Conservation (phyloP, 345 rosid genomes). For the Moricandia arvensis region DNA sequence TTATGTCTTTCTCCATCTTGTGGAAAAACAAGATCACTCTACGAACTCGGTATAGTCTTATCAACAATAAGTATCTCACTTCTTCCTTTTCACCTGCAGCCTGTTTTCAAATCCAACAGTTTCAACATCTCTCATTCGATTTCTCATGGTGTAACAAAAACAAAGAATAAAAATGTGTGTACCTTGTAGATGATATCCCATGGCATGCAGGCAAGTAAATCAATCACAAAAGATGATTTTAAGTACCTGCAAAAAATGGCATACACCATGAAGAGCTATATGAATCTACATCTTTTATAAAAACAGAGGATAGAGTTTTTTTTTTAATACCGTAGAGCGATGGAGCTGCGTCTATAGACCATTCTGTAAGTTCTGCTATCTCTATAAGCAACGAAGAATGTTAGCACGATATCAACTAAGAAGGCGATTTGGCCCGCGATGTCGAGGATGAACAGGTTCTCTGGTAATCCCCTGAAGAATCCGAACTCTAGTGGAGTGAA, state of each 20-base stretch:
- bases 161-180: background rate
- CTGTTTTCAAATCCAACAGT: constrained; percentile 33
- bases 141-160: background rate
- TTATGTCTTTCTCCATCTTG: constrained; percentile 78
- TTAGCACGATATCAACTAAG: constrained; percentile 61
- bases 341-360: constrained; percentile 52
- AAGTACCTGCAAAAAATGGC: constrained; percentile 49
- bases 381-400: constrained; percentile 65
- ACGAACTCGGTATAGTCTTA: constrained; percentile 61
- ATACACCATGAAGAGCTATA: background rate
- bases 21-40: constrained; percentile 63
- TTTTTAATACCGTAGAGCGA: constrained; percentile 52
- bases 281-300: background rate
- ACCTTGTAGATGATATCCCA: constrained; percentile 91
- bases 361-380: constrained; percentile 55
- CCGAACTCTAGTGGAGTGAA: constrained; percentile 89
- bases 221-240: constrained; percentile 63
- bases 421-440: constrained; percentile 72
- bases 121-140: background rate
- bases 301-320: background rate
- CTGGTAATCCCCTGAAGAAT: constrained; percentile 78
- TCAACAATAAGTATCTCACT: constrained; percentile 73
- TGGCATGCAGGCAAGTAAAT: constrained; percentile 75
- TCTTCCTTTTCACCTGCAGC: constrained; percentile 62
- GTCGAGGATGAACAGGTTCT: constrained; percentile 68